phyloP scores from a whole-genome alignment of 2,329 filamentous ascomycete species.

The Cadophora sp. region DNA sequence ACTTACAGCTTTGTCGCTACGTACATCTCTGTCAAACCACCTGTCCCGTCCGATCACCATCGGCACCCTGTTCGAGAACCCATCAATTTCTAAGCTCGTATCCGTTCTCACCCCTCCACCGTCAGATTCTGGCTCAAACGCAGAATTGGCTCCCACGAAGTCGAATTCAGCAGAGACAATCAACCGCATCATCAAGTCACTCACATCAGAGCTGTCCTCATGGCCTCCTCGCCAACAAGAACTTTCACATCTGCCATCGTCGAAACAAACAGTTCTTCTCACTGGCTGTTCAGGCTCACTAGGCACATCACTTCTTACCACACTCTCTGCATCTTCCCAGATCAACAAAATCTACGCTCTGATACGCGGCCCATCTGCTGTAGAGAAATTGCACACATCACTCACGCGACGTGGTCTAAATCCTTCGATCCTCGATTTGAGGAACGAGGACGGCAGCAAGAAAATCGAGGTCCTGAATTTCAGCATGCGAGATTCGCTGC shows the following conservation, averaged over 20 bases:
- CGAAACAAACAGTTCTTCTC: conserved; percentile 36
- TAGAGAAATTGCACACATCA: conserved; percentile 28
- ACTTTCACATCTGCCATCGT: conserved; percentile 13
- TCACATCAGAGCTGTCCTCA: conserved; percentile 36
- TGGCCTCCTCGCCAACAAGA: conserved; percentile 30
- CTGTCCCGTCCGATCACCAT: conserved; percentile 40
- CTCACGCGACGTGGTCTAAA: conserved; percentile 32
- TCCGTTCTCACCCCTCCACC: conserved; percentile 25
- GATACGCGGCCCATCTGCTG: conserved; percentile 34
- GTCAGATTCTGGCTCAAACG: conserved; percentile 9
- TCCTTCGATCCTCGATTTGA: conserved; percentile 29
- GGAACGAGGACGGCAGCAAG: conserved; percentile 19
- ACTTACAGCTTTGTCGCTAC: conserved; percentile 38
- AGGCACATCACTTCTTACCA: conserved; percentile 37
- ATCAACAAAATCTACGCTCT: conserved; percentile 39
- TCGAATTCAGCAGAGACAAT: conserved; percentile 29
- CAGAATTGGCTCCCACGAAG: conserved; percentile 6
- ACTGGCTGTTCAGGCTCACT: conserved; percentile 40
- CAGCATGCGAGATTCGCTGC: conserved; percentile 40
- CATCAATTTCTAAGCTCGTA: conserved; percentile 36
- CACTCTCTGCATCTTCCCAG: conserved; percentile 27
- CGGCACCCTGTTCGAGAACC: conserved; percentile 42
- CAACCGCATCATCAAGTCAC: conserved; percentile 35
- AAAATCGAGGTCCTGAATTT: conserved; percentile 40
- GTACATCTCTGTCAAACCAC: conserved; percentile 34